Evolutionary conservation across 495 filamentous ascomycete species (phyloP), one percentile per base, ranked within the genome.

Genomic region (Acidomyces sp.): DNA sequence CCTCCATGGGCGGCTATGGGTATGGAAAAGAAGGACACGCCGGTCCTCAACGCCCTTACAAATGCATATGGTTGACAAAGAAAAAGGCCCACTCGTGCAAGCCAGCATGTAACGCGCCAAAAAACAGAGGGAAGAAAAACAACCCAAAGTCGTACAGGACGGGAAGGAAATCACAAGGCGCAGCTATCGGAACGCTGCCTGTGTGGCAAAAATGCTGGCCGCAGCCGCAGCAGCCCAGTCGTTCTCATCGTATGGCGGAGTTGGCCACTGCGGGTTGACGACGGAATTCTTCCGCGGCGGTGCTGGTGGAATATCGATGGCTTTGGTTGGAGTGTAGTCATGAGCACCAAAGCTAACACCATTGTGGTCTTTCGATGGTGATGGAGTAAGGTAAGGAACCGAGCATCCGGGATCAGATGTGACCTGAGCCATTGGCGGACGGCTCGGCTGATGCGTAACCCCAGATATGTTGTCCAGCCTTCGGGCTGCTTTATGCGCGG

Each of bases 201-300:
- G 49, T 15, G 49, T 45, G 0, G 49, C 49, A 59, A 82, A 82
- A 37, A 84, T 81, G 62, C 78, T 82, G 3, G 80, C 76, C 18
- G 81, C 69, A 15, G 80, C 77, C 29, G 84, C 75, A n/a, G 77
- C 75, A 21, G 76, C 82, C 86, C 82, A 94, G 57, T 87, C 90
- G 43, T 77, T 74, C 53, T 92, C 87, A 40, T 81, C 78, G 52
- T 93, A 92, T 20, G 90, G 90, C 27, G 92, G 92, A n/a, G 90
- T 96, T 19, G 87, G 87, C 82, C 85, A 93, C 59, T 87, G 85
- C 31, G 80, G 71, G 29, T 55, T 68, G 11, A 66, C 55, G 20
- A 69, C 59, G 45, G 76, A 67, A 20, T 72, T 62, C 35, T 67
- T 59, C 19, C 64, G 61, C 10, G 57, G 41, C 21, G 54, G 61